Evolutionary conservation across 2,329 filamentous ascomycete species (phyloP), one percentile per base, ranked within the genome.

Genomic region (Coniochaeta prunicola): DNA sequence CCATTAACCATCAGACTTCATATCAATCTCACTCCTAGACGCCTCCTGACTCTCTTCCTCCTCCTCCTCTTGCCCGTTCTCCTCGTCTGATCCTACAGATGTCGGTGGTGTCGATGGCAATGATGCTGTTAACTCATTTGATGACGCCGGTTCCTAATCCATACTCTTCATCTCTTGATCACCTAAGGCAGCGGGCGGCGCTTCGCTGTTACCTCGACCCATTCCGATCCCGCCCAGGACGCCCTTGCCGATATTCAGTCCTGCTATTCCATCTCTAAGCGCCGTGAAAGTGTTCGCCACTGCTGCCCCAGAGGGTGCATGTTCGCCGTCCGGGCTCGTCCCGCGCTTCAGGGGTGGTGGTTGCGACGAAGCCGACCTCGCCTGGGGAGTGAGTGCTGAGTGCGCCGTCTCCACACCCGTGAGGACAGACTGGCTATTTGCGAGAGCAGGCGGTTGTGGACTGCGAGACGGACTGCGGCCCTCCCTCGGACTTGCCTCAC

Each of bases 331-430:
- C 4, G 78, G 73, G 33, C 77, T 80, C 1, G 73, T 71, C 61
- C 77, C 80, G 19, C 76, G 74, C 40, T 74, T 73, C 3, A 80
- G 66, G 24, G 73, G 64, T 2, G 72, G 65, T n/a, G 73, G 67
- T 4, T 68, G 30, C 34, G 30, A 48, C 17, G 30, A 55, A 28
- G 53, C 61, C 57, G 45, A 50, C 26, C 64, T 64, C 8, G 57
- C 13, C 31, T 65, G 70, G 0, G 77, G 76, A 1, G 79, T 82
- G 21, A 82, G 67, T 5, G 77, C 76, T 48, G 79, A 75, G 59
- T 86, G 77, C 0, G 81, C 79, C 1, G 79, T 82, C 67, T 89
- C 85, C 3, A 88, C 77, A 0, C 80, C 80, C 0, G 80, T 74
- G 19, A 89, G 71, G 3, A 88, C 82, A 1, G 84, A 85, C 36